Evolutionary conservation across 2,329 filamentous ascomycete genomes (phyloP).

Genomic region (Purpureocillium takamizusanense): DNA sequence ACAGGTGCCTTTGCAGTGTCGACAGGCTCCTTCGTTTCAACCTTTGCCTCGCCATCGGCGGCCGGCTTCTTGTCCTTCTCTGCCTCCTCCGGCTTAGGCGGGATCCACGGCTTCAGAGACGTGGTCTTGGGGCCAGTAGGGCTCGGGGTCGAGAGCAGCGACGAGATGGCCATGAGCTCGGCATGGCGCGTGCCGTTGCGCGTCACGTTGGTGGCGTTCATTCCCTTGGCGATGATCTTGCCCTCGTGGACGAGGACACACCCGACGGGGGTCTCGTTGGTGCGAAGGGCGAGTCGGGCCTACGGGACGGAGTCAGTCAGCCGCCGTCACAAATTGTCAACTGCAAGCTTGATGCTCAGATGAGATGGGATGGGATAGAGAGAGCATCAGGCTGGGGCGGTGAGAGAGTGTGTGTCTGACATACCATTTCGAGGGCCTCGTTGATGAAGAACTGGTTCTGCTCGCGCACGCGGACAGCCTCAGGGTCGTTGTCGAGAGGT

Average conservation of each 20-base stretch:
- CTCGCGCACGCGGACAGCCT: constrained; percentile 20
- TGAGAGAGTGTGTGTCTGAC: constrained; percentile 14
- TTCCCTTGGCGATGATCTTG: constrained; percentile 75
- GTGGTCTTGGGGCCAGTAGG: constrained; percentile 19
- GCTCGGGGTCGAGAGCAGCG: constrained; percentile 36
- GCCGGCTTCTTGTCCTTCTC: background rate
- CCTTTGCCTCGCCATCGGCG: no score
- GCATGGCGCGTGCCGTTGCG: constrained; percentile 90
- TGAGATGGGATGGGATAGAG: no score
- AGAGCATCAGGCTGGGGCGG: background rate
- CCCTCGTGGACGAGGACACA: constrained; percentile 83
- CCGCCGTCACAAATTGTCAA: constrained; percentile 1
- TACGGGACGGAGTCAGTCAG: constrained; percentile 28
- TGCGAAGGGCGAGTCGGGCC: constrained; percentile 76
- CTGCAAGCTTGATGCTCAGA: no score
- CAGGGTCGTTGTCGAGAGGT: constrained; percentile 14
- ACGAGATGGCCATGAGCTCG: constrained; percentile 78
- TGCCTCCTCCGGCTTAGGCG: background rate
- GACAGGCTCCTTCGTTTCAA: no score
- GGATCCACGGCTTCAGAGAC: constrained; percentile 22
- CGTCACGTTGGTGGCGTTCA: constrained; percentile 94
- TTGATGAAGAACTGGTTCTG: constrained; percentile 58
- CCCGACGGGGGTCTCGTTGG: constrained; percentile 91
- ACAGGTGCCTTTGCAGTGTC: no score
- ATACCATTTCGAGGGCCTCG: constrained; percentile 78